phyloP scores from a whole-genome alignment of 208 protist genomes.

The Acanthamoeba castellanii region DNA sequence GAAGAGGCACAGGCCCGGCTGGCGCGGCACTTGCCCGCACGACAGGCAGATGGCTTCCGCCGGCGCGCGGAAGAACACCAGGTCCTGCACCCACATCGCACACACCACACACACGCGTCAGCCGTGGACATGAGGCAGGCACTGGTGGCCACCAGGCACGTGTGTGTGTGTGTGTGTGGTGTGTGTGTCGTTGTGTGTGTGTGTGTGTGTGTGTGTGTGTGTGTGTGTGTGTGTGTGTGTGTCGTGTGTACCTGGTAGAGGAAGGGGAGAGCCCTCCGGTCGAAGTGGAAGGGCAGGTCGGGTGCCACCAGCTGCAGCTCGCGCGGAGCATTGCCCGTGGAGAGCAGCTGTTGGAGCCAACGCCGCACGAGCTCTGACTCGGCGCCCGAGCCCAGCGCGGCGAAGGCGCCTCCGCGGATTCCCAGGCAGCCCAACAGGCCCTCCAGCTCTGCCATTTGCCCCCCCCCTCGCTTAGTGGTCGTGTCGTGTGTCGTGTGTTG shows the following conservation, averaged over 20 bases:
- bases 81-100: too few species aligned
- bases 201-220: too few species aligned
- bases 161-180: too few species aligned
- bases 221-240: too few species aligned
- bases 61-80: conserved; percentile 36
- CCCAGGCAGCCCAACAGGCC: background rate
- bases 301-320: conserved; percentile 13
- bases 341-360: background rate
- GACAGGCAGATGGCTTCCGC: conserved; percentile 3
- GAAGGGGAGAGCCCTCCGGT: background rate
- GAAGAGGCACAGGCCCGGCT: conserved; percentile 43
- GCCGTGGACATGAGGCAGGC: too few species aligned
- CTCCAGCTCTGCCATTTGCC: conserved; percentile 25
- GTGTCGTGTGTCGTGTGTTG: too few species aligned
- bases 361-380: background rate
- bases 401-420: background rate
- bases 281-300: conserved; percentile 49
- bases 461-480: too few species aligned
- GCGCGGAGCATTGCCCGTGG: too few species aligned
- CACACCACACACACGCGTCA: too few species aligned
- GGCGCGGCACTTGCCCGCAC: conserved; percentile 32
- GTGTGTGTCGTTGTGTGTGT: too few species aligned
- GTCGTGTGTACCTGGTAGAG: conserved; percentile 41
- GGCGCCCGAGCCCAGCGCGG: background rate
- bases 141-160: too few species aligned